Evolutionary conservation across 805 yeast genomes (phyloP).

Genomic region (Yarrowia sp.): DNA sequence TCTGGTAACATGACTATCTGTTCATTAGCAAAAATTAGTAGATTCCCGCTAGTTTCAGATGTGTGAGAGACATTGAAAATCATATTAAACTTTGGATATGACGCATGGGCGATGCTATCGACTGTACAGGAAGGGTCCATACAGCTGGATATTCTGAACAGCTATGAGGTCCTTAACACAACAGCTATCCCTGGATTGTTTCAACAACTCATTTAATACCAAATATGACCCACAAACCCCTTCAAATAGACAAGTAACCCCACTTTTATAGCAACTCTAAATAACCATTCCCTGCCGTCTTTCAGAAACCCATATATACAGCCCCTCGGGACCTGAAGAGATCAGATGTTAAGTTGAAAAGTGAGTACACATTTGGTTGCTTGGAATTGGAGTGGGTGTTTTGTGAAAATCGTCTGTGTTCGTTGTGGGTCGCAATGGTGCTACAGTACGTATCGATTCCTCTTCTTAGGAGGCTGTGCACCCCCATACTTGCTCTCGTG

Average conservation of each 20-base stretch:
- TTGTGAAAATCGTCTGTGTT: too few relatives aligned
- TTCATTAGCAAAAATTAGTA: too few relatives aligned
- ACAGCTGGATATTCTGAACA: too few relatives aligned
- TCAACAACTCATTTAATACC: not conserved
- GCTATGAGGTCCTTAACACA: too few relatives aligned
- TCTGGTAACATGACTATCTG: too few relatives aligned
- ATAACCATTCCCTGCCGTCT: not conserved
- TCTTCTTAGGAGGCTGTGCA: not conserved
- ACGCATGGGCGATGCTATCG: constrained; percentile 8
- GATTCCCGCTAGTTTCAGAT: too few relatives aligned
- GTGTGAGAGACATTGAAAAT: not conserved
- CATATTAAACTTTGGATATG: not conserved
- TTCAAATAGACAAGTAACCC: not conserved
- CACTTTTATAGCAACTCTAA: not conserved
- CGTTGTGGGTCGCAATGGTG: too few relatives aligned
- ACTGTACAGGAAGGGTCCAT: not conserved
- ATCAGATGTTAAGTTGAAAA: not conserved
- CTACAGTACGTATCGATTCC: too few relatives aligned
- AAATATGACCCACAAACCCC: not conserved
- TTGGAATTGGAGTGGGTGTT: not conserved
- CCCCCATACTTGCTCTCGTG: not conserved
- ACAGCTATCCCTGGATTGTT: too few relatives aligned
- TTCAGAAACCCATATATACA: constrained; percentile 7
- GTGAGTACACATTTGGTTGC: not conserved
- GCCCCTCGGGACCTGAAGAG: not conserved